Evolutionary conservation across 2,329 filamentous ascomycete genomes (phyloP).

Genomic region (Bipolaris oryzae): DNA sequence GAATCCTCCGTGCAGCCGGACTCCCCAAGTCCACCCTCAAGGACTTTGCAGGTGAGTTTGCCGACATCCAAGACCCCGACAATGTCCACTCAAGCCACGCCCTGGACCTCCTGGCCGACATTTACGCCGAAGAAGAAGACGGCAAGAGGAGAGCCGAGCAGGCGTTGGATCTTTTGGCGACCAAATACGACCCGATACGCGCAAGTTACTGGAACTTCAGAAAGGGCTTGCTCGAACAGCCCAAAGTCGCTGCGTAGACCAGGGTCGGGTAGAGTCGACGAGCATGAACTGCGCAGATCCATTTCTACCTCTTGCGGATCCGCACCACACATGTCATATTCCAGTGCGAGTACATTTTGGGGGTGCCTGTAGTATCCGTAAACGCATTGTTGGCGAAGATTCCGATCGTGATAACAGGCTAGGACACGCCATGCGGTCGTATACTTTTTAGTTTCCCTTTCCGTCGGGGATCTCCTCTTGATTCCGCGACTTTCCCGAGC

Average conservation of each 20-base stretch:
- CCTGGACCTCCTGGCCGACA: conserved; percentile 74
- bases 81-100: conserved; percentile 66
- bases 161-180: conserved; percentile 74
- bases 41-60: conserved; percentile 61
- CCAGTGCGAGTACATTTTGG: background rate
- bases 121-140: conserved; percentile 61
- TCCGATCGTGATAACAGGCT: conserved; percentile 19
- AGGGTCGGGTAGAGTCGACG: conserved; percentile 8
- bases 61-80: conserved; percentile 54
- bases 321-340: conserved; percentile 12
- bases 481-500: conserved; percentile 26
- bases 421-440: conserved; percentile 16
- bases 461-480: conserved; percentile 24
- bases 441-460: conserved; percentile 18
- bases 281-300: conserved; percentile 26
- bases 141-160: conserved; percentile 67
- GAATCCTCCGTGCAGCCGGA: conserved; percentile 71
- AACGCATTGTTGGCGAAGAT: conserved; percentile 11
- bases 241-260: conserved; percentile 30
- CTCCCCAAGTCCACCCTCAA: conserved; percentile 57
- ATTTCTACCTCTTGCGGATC: conserved; percentile 30
- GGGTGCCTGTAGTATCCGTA: conserved; percentile 12
- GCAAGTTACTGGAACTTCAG: conserved; percentile 91
- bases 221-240: conserved; percentile 50
- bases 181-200: conserved; percentile 89